Evolutionary conservation across 2,329 filamentous ascomycete genomes (phyloP).

Genomic region (Aureobasidium sp.): DNA sequence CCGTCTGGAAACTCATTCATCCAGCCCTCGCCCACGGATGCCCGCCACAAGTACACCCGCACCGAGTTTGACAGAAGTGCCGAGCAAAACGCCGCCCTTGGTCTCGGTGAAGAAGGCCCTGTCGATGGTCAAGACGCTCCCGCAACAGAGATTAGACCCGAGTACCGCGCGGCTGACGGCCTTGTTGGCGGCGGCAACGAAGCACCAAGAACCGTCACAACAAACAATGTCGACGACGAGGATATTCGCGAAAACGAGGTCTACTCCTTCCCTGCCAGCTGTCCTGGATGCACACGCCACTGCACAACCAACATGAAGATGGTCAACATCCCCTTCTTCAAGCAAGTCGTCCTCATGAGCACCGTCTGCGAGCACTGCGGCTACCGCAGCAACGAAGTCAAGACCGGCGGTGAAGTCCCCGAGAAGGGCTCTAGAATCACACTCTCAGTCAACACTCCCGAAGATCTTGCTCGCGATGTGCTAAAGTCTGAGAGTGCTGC

Average conservation of each 20-base stretch:
- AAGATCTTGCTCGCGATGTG: conserved; percentile 84
- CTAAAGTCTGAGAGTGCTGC: conserved; percentile 93
- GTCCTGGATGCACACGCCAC: conserved; percentile 78
- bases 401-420: conserved; percentile 90
- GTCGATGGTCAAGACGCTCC: conserved; percentile 39
- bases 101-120: conserved; percentile 51
- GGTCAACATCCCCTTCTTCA: conserved; percentile 96
- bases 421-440: conserved; percentile 78
- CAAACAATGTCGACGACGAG: conserved; percentile 37
- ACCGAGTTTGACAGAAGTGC: conserved; percentile 74
- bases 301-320: conserved; percentile 97
- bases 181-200: conserved; percentile 22
- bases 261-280: conserved; percentile 85
- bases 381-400: conserved; percentile 89
- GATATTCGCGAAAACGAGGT: conserved; percentile 91
- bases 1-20: conserved; percentile 96
- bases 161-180: conserved; percentile 40
- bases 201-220: conserved; percentile 8
- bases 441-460: conserved; percentile 58
- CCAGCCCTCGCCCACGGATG: conserved; percentile 67
- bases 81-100: conserved; percentile 81
- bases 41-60: conserved; percentile 84
- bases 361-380: conserved; percentile 89
- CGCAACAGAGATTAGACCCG: conserved; percentile 48
- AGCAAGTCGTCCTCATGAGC: conserved; percentile 93